Conservation (phyloP, 2,329 filamentous ascomycete genomes). For the Penicillium sp. region DNA sequence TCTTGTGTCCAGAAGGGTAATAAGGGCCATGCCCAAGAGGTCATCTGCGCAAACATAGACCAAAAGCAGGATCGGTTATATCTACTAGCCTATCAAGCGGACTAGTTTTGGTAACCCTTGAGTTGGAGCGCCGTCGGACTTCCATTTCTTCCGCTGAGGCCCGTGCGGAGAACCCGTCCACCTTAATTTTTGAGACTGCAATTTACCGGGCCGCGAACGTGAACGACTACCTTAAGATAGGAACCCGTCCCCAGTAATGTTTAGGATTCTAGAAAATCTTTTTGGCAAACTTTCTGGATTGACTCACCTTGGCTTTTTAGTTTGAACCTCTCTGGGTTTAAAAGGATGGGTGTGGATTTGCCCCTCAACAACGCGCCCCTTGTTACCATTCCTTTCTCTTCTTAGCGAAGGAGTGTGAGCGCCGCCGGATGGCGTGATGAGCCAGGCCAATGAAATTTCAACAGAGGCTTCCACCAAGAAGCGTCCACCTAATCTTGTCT, state of each 20-base stretch:
- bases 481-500: neutral
- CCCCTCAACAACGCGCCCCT: neutral
- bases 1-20: neutral
- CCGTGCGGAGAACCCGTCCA: neutral
- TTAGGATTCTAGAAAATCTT: no score
- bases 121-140: neutral
- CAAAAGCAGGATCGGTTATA: neutral
- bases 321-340: neutral
- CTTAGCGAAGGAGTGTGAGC: neutral
- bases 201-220: neutral
- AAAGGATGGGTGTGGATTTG: neutral
- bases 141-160: neutral
- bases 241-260: neutral
- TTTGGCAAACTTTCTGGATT: neutral
- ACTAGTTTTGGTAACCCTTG: neutral
- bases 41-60: neutral
- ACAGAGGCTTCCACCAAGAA: neutral
- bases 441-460: neutral
- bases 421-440: neutral
- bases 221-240: no score
- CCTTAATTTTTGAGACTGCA: neutral
- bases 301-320: neutral
- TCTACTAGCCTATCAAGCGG: neutral
- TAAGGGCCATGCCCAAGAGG: no score
- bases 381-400: neutral